Conservation (phyloP, 345 rosid species). For the Salix exigua region DNA sequence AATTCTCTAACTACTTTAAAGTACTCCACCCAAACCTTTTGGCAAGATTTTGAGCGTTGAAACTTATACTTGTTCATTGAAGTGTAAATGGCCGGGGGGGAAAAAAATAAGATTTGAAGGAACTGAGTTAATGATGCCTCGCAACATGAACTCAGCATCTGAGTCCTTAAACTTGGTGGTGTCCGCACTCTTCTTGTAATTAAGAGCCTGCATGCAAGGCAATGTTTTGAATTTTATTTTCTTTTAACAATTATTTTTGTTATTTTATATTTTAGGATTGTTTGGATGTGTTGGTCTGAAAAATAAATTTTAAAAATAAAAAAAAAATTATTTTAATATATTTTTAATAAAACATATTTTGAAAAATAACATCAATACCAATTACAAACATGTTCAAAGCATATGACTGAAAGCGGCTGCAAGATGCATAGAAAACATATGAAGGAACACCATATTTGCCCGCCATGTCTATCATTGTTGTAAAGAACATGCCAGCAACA, state of each 20-base stretch:
- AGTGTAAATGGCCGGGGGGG: neutral
- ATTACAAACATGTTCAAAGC: neutral
- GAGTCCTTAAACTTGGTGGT: neutral
- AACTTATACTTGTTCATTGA: neutral
- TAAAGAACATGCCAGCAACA: neutral
- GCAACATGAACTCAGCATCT: neutral
- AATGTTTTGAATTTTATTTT: too few relatives aligned
- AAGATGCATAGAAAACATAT: neutral
- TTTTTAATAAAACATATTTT: too few relatives aligned
- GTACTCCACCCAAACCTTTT: neutral
- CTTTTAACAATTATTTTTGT: too few relatives aligned
- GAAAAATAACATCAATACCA: too few relatives aligned
- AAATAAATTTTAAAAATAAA: too few relatives aligned
- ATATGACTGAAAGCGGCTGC: neutral
- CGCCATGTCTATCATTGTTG: neutral
- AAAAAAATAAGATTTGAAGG: neutral
- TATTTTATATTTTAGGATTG: too few relatives aligned
- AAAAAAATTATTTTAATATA: too few relatives aligned
- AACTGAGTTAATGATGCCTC: neutral
- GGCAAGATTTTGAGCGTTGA: neutral
- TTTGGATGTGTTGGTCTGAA: fast-evolving
- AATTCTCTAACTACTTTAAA: neutral
- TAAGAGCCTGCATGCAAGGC: neutral
- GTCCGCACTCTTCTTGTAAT: neutral
- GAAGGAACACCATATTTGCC: neutral